phyloP scores from a whole-genome alignment of 2,329 filamentous ascomycete genomes.

The Leptographium radiaticola region DNA sequence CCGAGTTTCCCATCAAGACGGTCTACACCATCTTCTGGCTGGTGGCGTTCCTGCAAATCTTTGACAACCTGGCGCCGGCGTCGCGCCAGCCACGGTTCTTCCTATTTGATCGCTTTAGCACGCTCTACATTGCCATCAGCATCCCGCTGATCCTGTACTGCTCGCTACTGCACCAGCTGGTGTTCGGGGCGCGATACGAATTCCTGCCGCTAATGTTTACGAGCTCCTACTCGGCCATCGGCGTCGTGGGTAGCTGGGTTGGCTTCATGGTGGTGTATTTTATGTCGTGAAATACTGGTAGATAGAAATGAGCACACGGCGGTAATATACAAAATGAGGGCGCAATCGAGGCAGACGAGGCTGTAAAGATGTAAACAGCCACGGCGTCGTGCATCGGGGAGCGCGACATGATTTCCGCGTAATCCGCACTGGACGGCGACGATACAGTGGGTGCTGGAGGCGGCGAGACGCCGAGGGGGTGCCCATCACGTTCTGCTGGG shows the following conservation, averaged over 20 bases:
- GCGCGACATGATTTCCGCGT: not conserved
- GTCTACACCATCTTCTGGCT: constrained; percentile 91
- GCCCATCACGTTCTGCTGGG: constrained; percentile 1
- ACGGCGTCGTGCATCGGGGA: not conserved
- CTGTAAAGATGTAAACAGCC: not conserved
- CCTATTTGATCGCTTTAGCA: constrained; percentile 78
- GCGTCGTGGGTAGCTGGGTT: constrained; percentile 92
- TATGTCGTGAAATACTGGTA: constrained; percentile 27
- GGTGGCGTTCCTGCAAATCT: constrained; percentile 68
- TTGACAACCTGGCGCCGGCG: constrained; percentile 78
- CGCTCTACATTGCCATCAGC: constrained; percentile 78
- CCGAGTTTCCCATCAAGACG: constrained; percentile 89
- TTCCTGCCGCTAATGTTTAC: constrained; percentile 96
- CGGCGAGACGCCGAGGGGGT: not conserved
- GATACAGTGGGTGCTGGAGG: not conserved
- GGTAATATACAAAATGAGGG: not conserved
- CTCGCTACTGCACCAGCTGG: constrained; percentile 66
- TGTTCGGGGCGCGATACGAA: constrained; percentile 73
- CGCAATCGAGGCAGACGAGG: not conserved
- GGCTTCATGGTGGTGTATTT: constrained; percentile 93
- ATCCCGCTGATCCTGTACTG: constrained; percentile 85
- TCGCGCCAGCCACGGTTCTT: constrained; percentile 72
- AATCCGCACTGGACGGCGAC: not conserved
- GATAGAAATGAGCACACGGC: not conserved
- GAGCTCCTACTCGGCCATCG: constrained; percentile 84